These are phyloP conservation scores for Corynascus novoguineensis DNA, from an alignment of 495 filamentous ascomycete species.

Conservation along the genomic window DNA sequence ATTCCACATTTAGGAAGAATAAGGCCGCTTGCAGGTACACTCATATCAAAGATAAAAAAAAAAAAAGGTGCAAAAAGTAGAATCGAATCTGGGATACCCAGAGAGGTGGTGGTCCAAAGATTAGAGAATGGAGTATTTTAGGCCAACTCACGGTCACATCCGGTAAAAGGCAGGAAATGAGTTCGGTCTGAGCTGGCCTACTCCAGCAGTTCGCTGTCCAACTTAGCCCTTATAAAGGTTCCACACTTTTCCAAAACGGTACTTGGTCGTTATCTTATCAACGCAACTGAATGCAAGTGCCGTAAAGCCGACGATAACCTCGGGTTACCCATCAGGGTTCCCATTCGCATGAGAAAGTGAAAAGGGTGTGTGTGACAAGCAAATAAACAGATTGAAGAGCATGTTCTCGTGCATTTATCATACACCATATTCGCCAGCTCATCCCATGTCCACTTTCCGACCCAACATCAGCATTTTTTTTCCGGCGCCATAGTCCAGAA, in stretches of 20 bases:
- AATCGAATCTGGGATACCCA: conserved; percentile 33
- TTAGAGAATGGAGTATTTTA: conserved; percentile 33
- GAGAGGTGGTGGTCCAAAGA: conserved; percentile 34
- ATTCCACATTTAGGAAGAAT: no score
- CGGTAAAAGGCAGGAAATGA: conserved; percentile 40
- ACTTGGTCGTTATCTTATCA: no score
- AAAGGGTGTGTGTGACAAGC: no score
- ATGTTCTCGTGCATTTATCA: no score
- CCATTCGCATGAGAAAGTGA: no score
- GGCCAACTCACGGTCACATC: conserved; percentile 39
- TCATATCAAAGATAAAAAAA: no score
- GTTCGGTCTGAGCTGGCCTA: conserved; percentile 36
- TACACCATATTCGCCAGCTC: background rate
- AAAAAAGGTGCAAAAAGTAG: conserved; percentile 23
- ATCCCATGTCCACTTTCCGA: background rate
- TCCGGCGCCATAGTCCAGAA: background rate
- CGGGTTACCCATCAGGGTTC: conserved; percentile 10
- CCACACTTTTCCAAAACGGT: no score
- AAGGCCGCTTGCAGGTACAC: no score
- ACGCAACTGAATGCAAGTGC: no score
- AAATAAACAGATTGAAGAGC: no score
- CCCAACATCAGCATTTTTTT: background rate
- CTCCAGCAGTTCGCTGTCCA: conserved; percentile 5
- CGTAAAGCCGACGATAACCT: conserved; percentile 7
- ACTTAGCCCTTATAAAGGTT: conserved; percentile 17